Base-by-base conservation (phyloP, 176 grass and related monocot species). In the Pontederia crassipes region DNA sequence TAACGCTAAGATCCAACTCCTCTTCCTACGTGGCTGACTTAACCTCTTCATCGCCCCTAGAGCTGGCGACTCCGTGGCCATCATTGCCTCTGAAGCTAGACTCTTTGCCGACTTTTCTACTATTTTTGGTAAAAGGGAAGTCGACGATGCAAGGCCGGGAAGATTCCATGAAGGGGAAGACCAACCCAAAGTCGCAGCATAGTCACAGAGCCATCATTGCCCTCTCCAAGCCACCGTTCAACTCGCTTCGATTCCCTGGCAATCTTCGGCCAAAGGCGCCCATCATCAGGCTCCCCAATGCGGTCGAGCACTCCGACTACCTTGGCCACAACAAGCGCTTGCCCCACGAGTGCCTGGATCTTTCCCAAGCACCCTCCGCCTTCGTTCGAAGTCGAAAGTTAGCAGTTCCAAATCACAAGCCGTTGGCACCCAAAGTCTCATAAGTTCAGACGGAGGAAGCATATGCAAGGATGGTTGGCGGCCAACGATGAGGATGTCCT, bases 141-240 rank as follows among this genome's bases (percentile, higher is more conserved):
- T 32, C 49, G 59, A 77, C 17, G 82, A 59, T 6, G 78, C 70
- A 4, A 74, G 87, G 83, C 56, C 84, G 87, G 14, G 87, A 98
- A 10, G 79, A 88, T 12, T 98, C 93, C 0, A 78, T 83, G 26
- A 92, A 83, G 78, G 93, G 83, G 53, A 88, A 71, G 79, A 98
- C 93, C 58, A 98, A 98, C 52, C 93, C 93, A 8, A 98, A 98
- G 75, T 83, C 77, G 59, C 27, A 83, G 62, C 55, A 67, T 65
- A 81, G 66, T 66, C 78, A 72, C 74, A 26, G 49, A 53, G 57
- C 27, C 0, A 49, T 0, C 57, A 12, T 12, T 54, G 1, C 24
- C 65, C 17, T 4, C 18, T 45, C 7, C 51, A 75, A 72, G 74
- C 11, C 28, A 17, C 45, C 17, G 12, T 70, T 64, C 1, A 78